Conservation (phyloP, 1,284 basidiomycete genomes). For the Phaffia rhodozyma region DNA sequence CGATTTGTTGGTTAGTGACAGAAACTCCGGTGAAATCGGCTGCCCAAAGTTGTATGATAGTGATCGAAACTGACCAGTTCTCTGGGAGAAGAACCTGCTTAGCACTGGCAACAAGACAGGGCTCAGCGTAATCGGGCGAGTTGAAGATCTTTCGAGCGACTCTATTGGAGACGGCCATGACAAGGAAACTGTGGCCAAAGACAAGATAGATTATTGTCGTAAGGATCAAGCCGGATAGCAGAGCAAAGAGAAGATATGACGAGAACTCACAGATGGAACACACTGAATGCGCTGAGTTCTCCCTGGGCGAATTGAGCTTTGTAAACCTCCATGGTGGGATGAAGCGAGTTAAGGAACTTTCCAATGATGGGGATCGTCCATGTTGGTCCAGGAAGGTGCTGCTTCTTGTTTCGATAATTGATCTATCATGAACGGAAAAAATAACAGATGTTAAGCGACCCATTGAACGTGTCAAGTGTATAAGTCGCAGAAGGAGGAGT, state of each 20-base stretch:
- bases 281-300: slow-evolving; percentile 69
- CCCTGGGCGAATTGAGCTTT: slow-evolving; percentile 80
- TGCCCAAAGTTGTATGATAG: neutral
- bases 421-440: slow-evolving; percentile 40
- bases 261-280: slow-evolving; percentile 73
- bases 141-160: slow-evolving; percentile 86
- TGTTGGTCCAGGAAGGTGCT: slow-evolving; percentile 64
- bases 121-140: slow-evolving; percentile 76
- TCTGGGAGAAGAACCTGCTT: slow-evolving; percentile 76
- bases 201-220: slow-evolving; percentile 9
- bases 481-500: too few relatives aligned
- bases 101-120: slow-evolving; percentile 85
- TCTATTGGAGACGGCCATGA: slow-evolving; percentile 86
- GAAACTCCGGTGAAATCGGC: neutral
- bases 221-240: slow-evolving; percentile 1
- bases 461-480: neutral
- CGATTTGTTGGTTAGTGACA: neutral
- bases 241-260: neutral
- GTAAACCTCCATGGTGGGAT: slow-evolving; percentile 78
- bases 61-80: slow-evolving; percentile 58
- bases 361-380: slow-evolving; percentile 95
- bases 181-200: slow-evolving; percentile 64
- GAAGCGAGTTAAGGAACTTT: slow-evolving; percentile 78
- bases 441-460: neutral
- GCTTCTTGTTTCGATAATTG: slow-evolving; percentile 76